Percentiles rank a stretch among this genome's conserved stretches.
Evolutionary conservation across 148 eudicot genomes (phyloP).

Genomic region (Camellia japonica): DNA sequence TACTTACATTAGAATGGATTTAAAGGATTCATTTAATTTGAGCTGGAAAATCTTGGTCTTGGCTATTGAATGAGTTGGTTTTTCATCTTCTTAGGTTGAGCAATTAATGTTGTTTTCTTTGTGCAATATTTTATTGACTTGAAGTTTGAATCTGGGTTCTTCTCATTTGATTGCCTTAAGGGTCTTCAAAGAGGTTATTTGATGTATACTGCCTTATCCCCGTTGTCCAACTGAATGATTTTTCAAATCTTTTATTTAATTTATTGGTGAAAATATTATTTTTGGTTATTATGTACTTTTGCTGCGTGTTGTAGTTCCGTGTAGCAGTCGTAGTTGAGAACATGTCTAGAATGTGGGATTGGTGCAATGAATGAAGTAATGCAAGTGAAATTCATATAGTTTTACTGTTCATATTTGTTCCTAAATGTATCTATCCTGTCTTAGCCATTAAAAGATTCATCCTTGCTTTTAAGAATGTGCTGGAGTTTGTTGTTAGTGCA

Average conservation of each 20-base stretch:
- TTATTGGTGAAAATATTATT: too few relatives aligned
- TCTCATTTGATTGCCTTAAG: too few relatives aligned
- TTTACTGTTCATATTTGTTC: too few relatives aligned
- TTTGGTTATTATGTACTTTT: too few relatives aligned
- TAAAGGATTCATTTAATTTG: not conserved
- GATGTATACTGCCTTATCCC: too few relatives aligned
- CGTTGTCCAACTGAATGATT: too few relatives aligned
- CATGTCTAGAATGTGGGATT: not conserved
- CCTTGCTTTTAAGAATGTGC: not conserved
- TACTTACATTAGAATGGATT: not conserved
- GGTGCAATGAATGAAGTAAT: not conserved
- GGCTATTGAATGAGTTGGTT: not conserved
- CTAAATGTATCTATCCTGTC: not conserved
- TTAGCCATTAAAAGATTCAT: not conserved
- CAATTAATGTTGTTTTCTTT: not conserved
- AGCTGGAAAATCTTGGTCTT: not conserved
- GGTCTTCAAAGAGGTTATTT: too few relatives aligned
- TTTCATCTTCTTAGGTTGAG: not conserved
- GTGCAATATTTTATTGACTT: not conserved
- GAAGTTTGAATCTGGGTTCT: not conserved
- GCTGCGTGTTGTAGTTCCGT: too few relatives aligned
- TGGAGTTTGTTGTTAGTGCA: not conserved
- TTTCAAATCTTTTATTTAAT: too few relatives aligned
- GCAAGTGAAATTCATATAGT: too few relatives aligned
- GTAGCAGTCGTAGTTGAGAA: not conserved